phyloP scores from a whole-genome alignment of 257 asterid species.

The Henckelia pumila region DNA sequence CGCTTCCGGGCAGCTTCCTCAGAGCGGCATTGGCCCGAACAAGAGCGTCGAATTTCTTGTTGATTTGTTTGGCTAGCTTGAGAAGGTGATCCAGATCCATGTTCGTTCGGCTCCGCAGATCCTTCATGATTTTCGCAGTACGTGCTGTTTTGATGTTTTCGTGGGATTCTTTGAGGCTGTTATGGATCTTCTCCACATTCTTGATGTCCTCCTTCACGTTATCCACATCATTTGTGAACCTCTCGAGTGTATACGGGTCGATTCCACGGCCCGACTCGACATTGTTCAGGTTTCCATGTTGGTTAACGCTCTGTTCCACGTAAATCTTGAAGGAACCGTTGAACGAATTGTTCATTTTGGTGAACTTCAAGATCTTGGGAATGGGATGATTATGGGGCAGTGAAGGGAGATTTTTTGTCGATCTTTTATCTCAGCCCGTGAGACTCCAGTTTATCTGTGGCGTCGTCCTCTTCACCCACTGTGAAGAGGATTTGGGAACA shows the following conservation, averaged over 20 bases:
- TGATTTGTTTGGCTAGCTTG: conserved; percentile 47
- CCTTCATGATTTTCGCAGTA: conserved; percentile 29
- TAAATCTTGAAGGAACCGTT: conserved; percentile 42
- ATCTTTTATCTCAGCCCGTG: conserved; percentile 15
- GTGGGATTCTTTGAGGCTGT: conserved; percentile 22
- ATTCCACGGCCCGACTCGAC: conserved; percentile 13
- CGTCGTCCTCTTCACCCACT: conserved; percentile 14
- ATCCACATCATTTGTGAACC: conserved; percentile 36
- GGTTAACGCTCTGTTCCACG: conserved; percentile 27
- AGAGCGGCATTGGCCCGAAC: conserved; percentile 46
- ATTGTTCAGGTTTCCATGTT: background rate
- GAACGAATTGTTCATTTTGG: conserved; percentile 19
- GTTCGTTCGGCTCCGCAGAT: conserved; percentile 24
- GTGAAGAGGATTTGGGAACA: background rate
- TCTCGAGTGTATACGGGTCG: conserved; percentile 28
- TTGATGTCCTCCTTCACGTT: conserved; percentile 33
- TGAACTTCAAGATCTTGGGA: background rate
- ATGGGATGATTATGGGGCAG: background rate
- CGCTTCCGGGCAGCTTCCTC: conserved; percentile 24
- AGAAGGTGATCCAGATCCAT: conserved; percentile 32
- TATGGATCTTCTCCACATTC: conserved; percentile 27
- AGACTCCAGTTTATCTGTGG: background rate
- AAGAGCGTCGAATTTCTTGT: conserved; percentile 39
- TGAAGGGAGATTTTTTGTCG: background rate
- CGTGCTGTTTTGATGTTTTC: conserved; percentile 29